Evolutionary conservation across 306 rosid species (phyloP).

Genomic region (Prunus dulcis): DNA sequence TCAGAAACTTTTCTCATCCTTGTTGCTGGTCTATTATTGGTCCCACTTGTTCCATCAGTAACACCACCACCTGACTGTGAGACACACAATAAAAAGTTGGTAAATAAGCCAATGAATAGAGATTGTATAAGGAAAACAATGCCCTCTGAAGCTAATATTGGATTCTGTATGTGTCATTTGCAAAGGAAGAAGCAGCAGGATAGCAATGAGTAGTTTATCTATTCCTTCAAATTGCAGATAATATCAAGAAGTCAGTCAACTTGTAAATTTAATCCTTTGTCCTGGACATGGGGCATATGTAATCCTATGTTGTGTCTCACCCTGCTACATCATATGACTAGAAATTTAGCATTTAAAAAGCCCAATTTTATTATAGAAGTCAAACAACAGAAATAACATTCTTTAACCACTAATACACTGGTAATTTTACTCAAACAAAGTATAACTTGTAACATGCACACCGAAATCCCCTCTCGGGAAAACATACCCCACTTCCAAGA

Average conservation of each 20-base stretch:
- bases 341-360: not conserved
- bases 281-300: constrained; percentile 2
- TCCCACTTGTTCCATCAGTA: constrained; percentile 45
- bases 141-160: constrained; percentile 7
- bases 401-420: not conserved
- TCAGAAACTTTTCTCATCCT: constrained; percentile 54
- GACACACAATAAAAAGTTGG: constrained; percentile 24
- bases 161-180: not conserved
- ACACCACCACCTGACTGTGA: constrained; percentile 49
- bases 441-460: not conserved
- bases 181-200: constrained; percentile 7
- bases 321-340: not conserved
- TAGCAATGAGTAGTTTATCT: not conserved
- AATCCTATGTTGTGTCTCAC: not conserved
- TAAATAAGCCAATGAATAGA: constrained; percentile 18
- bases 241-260: not conserved
- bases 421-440: not conserved
- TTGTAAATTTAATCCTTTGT: not conserved
- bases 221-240: not conserved
- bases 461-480: constrained; percentile 1
- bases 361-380: not conserved
- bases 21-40: constrained; percentile 28
- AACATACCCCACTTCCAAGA: not conserved
- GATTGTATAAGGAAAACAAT: constrained; percentile 6
- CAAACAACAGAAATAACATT: not conserved